A percentile compares a stretch with the other conserved stretches of the same genome.
These are phyloP conservation scores for Paramyrothecium roridum DNA, from an alignment of 2,329 filamentous ascomycete species.

Conservation along the genomic window DNA sequence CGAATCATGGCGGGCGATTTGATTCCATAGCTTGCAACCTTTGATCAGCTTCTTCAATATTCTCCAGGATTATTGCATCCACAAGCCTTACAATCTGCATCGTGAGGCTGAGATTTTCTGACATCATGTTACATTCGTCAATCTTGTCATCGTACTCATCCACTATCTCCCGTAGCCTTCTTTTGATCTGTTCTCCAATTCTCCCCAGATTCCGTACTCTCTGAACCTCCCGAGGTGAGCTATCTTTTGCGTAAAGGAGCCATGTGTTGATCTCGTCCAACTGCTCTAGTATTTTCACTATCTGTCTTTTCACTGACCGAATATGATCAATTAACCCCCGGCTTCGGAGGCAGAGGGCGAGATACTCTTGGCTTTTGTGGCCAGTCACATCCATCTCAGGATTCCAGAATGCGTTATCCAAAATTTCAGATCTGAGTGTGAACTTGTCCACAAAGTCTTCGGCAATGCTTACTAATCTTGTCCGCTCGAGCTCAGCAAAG, in stretches of 20 bases:
- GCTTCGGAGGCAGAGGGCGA: conserved; percentile 5
- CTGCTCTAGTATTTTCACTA: not conserved
- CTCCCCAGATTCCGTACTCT: not conserved
- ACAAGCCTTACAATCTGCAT: conserved; percentile 4
- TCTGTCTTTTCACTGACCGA: conserved; percentile 4
- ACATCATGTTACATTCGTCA: conserved; percentile 5
- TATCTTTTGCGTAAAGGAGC: not conserved
- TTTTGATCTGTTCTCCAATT: conserved; percentile 1
- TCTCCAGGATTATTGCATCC: not conserved
- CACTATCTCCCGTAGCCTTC: conserved; percentile 2
- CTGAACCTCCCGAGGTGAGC: not conserved
- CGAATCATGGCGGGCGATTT: conserved; percentile 4
- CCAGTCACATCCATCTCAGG: not conserved
- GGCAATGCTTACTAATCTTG: not conserved
- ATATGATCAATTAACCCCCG: conserved; percentile 2
- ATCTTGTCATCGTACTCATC: conserved; percentile 5
- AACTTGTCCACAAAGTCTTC: conserved; percentile 1
- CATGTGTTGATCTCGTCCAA: not conserved
- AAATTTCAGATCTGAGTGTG: not conserved
- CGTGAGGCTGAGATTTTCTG: conserved; percentile 1
- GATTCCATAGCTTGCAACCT: conserved; percentile 1
- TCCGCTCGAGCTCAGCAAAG: conserved; percentile 4
- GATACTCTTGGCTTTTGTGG: conserved; percentile 1
- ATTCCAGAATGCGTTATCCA: not conserved
- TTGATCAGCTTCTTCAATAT: not conserved